Base-by-base conservation (phyloP, 495 filamentous ascomycete species). In the Podospora appendiculata region DNA sequence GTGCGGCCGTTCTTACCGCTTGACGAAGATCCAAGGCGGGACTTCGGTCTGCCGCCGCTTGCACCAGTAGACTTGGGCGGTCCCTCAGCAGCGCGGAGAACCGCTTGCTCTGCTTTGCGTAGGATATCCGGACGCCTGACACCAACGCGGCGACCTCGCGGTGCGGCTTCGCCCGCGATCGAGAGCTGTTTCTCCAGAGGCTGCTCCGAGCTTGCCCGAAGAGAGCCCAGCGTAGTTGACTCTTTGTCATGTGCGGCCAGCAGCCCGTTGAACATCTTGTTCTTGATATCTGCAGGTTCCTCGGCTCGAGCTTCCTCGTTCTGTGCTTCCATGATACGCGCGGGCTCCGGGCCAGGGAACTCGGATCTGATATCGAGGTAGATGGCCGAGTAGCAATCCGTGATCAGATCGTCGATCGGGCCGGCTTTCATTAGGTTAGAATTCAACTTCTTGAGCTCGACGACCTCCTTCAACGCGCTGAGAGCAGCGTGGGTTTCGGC, bases 391-490 rank as follows among this genome's bases (percentile, higher is more conserved):
- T 93, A 99, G 33, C 87, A 78, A 63, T 99, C 93, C 12, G 81
- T 83, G 48, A 96, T 85, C 32, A 97, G 75, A 62, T 97, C 93
- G 61, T 97, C 94, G 41, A 96, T 88, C 34, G 85, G 75, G 2
- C 82, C 79, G 6, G 84, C 80, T 62, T 91, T 95, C 82, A 91
- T 92, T 8, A 93, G 77, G 48, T 82, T 83, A 44, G 81, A 81
- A 65, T 96, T 96, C 40, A 92, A 77, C 57, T 88, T 91, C 62
- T 95, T 95, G n/a, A 97, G 70, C 60, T 97, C 92, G 45, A 88
- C 74, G 6, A 82, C 83, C 50, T 99, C 94, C 47, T 89, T 82
- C 36, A 99, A 74, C 6, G 90, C 78, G 55, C 86, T 86, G 2
- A 96, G 73, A 2, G 75, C 70, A 8, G 62, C 68, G 58, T 78